Percentiles rank a stretch among this genome's conserved stretches.
Conservation (phyloP, 371 early-diverging fungal genomes). For the Lichtheimia ornata region DNA sequence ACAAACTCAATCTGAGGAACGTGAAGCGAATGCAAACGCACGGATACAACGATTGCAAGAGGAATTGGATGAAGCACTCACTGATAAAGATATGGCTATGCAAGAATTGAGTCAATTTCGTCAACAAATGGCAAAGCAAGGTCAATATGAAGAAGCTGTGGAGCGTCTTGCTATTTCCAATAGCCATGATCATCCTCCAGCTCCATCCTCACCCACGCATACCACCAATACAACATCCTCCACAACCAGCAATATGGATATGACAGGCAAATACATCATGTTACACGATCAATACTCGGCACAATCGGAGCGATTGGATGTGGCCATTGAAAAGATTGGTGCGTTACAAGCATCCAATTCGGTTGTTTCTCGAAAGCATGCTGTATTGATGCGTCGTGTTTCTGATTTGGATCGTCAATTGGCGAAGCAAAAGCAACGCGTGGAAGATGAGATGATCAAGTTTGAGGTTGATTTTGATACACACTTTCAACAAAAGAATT, state of each 20-base stretch:
- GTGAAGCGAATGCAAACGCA: not conserved
- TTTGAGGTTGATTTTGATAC: conserved; percentile 13
- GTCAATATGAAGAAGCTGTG: not conserved
- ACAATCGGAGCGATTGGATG: conserved; percentile 12
- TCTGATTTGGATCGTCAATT: conserved; percentile 13
- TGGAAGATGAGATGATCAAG: conserved; percentile 14
- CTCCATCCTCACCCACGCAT: not conserved
- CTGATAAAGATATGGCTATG: conserved; percentile 4
- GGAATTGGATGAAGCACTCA: conserved; percentile 9
- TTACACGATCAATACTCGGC: conserved; percentile 5
- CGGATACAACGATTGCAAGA: conserved; percentile 6
- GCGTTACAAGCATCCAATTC: conserved; percentile 3
- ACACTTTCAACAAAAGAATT: conserved; percentile 7
- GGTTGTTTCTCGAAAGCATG: conserved; percentile 8
- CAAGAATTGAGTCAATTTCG: not conserved
- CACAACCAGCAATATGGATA: not conserved
- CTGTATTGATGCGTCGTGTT: conserved; percentile 16
- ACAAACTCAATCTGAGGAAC: conserved; percentile 12
- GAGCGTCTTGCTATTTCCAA: not conserved
- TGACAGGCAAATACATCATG: conserved; percentile 1
- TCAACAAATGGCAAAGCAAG: not conserved
- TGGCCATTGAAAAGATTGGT: conserved; percentile 6
- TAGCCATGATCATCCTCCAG: not conserved
- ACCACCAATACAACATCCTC: not conserved
- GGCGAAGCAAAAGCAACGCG: conserved; percentile 9